Evolutionary conservation across 169 alveolate genomes (phyloP).

Genomic region (Eimeria praecox): DNA sequence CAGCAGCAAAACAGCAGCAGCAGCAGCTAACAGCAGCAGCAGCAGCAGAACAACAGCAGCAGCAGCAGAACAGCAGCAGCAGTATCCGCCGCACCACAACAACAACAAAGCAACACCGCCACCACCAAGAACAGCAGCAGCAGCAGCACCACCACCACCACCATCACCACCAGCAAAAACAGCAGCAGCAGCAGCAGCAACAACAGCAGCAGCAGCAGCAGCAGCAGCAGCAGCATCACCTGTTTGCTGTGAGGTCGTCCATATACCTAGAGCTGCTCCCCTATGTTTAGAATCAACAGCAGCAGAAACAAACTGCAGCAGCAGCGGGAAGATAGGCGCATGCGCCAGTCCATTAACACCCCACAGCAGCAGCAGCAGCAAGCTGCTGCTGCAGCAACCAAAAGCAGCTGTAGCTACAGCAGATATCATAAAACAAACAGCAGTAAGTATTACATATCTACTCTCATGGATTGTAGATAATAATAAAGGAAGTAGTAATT

Average conservation of each 20-base stretch:
- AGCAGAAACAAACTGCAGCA: conserved; percentile 79
- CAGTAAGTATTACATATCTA: background rate
- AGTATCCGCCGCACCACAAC: background rate
- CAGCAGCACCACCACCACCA: too few species aligned
- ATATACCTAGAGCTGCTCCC: conserved; percentile 84
- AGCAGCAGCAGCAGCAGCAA: conserved; percentile 3
- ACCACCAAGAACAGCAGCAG: background rate
- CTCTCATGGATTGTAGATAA: conserved; percentile 61
- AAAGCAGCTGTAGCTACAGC: conserved; percentile 51
- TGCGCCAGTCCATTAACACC: conserved; percentile 84
- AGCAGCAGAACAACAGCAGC: background rate
- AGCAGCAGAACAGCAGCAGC: background rate
- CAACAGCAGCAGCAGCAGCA: background rate
- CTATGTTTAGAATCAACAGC: conserved; percentile 76
- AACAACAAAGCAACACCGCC: too few species aligned
- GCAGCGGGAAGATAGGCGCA: conserved; percentile 85
- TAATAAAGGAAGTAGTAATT: conserved; percentile 82
- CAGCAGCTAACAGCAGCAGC: background rate
- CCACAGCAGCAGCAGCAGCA: conserved; percentile 22
- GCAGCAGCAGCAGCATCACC: conserved; percentile 39
- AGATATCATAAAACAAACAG: background rate
- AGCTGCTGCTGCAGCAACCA: conserved; percentile 52
- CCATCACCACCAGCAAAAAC: too few species aligned
- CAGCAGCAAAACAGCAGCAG: background rate
- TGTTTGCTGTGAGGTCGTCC: conserved; percentile 87